Conservation (phyloP, 495 filamentous ascomycete species). For the Aspergillus cavernicola region DNA sequence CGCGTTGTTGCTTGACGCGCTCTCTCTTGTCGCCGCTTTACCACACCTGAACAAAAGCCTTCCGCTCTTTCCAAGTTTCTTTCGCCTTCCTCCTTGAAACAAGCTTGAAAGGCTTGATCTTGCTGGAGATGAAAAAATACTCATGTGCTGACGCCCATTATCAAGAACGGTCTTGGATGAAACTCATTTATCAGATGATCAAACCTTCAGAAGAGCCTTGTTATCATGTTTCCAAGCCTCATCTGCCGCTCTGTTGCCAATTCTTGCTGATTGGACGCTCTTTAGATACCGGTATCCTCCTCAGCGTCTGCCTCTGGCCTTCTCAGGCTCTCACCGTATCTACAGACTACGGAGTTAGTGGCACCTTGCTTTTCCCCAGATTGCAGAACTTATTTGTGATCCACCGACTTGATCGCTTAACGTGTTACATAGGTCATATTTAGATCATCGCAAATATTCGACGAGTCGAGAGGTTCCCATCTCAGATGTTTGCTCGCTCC, state of each 20-base stretch:
- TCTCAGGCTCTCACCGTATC: not conserved
- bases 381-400: constrained; percentile 17
- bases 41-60: constrained; percentile 43
- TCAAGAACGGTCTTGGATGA: too few relatives aligned
- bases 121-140: too few relatives aligned
- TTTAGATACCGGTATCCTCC: not conserved
- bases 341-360: too few relatives aligned
- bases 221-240: not conserved
- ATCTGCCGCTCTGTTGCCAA: not conserved
- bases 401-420: constrained; percentile 13
- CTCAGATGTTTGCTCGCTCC: not conserved
- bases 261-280: constrained; percentile 14
- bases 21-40: constrained; percentile 34
- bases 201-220: not conserved
- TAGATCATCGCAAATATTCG: not conserved
- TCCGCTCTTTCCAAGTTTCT: constrained; percentile 18
- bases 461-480: not conserved
- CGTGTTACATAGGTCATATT: constrained; percentile 2
- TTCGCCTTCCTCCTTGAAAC: constrained; percentile 17
- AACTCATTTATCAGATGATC: too few relatives aligned
- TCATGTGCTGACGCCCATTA: too few relatives aligned
- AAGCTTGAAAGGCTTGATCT: too few relatives aligned
- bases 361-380: constrained; percentile 17
- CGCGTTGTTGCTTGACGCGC: constrained; percentile 29
- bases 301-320: not conserved